phyloP scores from a whole-genome alignment of 176 grass and related monocot species.

The Cymbopogon citratus region DNA sequence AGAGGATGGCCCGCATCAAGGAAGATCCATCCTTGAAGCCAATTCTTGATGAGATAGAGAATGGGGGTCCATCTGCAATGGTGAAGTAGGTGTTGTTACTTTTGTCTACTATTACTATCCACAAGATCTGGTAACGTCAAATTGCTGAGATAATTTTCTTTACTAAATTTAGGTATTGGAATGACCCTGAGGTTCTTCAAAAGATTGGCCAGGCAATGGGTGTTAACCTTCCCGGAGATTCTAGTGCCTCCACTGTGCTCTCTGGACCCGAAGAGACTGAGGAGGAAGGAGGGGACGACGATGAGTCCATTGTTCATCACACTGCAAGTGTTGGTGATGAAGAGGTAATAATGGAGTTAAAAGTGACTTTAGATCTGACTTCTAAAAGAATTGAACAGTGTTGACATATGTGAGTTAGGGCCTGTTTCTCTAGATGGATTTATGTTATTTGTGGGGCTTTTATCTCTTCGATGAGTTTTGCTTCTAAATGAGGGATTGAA shows the following conservation, averaged over 20 bases:
- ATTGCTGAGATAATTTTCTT: constrained; percentile 6
- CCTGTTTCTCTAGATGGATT: not conserved
- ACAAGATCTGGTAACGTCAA: not conserved
- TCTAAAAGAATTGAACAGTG: not conserved
- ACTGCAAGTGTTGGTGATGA: constrained; percentile 84
- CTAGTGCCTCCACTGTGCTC: constrained; percentile 33
- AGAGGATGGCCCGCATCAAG: constrained; percentile 73
- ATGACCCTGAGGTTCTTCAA: constrained; percentile 86
- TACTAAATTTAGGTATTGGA: constrained; percentile 78
- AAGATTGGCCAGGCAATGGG: constrained; percentile 94
- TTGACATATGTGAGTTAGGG: not conserved
- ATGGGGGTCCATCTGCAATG: constrained; percentile 81
- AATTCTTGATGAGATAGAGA: constrained; percentile 90
- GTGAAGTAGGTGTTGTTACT: constrained; percentile 64
- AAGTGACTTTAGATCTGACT: not conserved
- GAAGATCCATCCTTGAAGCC: constrained; percentile 79
- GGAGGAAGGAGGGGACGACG: constrained; percentile 52
- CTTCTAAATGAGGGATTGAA: not conserved
- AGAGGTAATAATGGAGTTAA: constrained; percentile 54
- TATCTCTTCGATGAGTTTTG: not conserved
- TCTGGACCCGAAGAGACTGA: constrained; percentile 73
- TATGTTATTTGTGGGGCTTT: not conserved
- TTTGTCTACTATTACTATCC: not conserved
- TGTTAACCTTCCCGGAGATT: constrained; percentile 52
- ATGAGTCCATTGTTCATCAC: constrained; percentile 86